Percentiles rank a stretch among this genome's conserved stretches.
Evolutionary conservation across 495 filamentous ascomycete species (phyloP).

Genomic region (Filosporella fistucella): DNA sequence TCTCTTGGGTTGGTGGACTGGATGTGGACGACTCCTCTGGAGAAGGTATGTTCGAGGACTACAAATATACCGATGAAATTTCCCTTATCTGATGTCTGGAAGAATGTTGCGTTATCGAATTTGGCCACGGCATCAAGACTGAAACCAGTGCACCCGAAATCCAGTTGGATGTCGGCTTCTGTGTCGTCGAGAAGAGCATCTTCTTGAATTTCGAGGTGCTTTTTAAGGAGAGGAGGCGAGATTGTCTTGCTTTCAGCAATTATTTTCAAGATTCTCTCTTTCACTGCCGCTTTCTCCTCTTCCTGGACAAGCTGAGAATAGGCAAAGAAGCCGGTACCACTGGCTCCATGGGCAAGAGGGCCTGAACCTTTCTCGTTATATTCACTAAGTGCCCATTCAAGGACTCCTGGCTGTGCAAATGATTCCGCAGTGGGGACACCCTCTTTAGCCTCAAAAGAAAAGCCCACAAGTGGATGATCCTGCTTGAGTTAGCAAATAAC

Average conservation of each 20-base stretch:
- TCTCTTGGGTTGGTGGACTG: constrained; percentile 27
- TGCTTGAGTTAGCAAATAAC: background rate
- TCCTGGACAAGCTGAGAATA: background rate
- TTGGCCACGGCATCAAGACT: background rate
- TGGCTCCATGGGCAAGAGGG: background rate
- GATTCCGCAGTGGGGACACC: background rate
- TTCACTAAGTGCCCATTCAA: background rate
- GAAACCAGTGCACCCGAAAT: background rate
- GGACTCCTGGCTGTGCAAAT: background rate
- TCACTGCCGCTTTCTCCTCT: background rate
- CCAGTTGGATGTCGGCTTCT: background rate
- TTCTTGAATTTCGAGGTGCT: background rate
- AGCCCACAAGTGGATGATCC: constrained; percentile 33
- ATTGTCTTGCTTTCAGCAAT: background rate
- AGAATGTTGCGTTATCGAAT: background rate
- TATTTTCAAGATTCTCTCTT: no score
- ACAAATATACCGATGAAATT: constrained; percentile 1
- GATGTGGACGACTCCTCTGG: constrained; percentile 53
- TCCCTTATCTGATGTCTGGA: background rate
- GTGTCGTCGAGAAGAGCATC: background rate
- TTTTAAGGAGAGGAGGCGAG: background rate
- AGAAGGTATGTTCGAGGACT: constrained; percentile 34
- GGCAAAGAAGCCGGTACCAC: background rate
- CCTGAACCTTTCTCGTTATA: background rate
- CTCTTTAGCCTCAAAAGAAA: background rate